Percentiles rank a stretch among this genome's conserved stretches.
Conservation (phyloP, 495 filamentous ascomycete species). For the Letharia lupina region DNA sequence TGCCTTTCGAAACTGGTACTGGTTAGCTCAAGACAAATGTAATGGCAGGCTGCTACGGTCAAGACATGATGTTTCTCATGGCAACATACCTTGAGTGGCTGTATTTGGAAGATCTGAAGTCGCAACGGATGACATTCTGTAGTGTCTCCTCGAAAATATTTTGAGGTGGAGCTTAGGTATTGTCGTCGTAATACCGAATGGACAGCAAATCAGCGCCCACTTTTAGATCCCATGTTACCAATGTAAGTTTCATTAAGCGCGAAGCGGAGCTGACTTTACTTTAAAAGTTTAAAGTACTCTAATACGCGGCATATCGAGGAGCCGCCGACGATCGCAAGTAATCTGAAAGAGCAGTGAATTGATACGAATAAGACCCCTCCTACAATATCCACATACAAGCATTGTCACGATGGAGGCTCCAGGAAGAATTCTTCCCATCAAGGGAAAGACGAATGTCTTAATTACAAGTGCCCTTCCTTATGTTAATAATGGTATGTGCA, state of each 20-base stretch:
- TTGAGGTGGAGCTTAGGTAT: neutral
- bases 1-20: slow-evolving; percentile 35
- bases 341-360: neutral
- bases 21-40: neutral
- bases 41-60: neutral
- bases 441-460: slow-evolving; percentile 42
- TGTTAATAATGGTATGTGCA: slow-evolving; percentile 65
- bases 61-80: neutral
- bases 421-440: slow-evolving; percentile 33
- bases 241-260: neutral
- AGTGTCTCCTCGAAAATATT: neutral
- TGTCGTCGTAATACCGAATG: slow-evolving; percentile 8
- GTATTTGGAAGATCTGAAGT: slow-evolving; percentile 24
- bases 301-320: neutral
- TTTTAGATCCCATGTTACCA: neutral
- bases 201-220: slow-evolving; percentile 1
- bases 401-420: slow-evolving; percentile 14
- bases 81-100: slow-evolving; percentile 27
- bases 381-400: neutral
- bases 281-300: neutral
- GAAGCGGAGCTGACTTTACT: neutral
- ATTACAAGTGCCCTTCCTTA: slow-evolving; percentile 70
- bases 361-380: neutral
- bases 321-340: neutral
- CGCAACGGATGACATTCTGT: slow-evolving; percentile 26